Conservation (phyloP, 257 asterid genomes). For the Cinchona pubescens region DNA sequence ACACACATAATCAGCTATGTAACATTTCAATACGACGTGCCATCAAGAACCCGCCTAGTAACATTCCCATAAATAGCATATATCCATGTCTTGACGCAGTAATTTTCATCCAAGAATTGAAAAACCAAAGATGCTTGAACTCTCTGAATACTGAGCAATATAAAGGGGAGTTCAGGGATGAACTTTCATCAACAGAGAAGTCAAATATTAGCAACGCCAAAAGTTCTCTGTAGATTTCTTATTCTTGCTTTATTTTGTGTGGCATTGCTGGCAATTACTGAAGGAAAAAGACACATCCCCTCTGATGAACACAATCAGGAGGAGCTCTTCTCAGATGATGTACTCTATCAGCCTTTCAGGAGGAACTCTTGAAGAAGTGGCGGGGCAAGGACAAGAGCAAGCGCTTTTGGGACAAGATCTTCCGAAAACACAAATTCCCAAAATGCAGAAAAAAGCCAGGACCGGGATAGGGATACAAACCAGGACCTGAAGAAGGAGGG, state of each 20-base stretch:
- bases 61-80: no score
- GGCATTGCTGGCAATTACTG: background rate
- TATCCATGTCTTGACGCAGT: background rate
- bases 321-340: background rate
- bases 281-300: background rate
- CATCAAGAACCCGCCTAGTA: no score
- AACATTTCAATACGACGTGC: no score
- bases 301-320: background rate
- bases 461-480: background rate
- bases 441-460: background rate
- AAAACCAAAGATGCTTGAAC: background rate
- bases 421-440: no score
- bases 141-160: background rate
- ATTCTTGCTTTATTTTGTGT: background rate
- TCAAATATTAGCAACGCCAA: background rate
- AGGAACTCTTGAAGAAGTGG: no score
- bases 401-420: no score
- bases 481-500: background rate
- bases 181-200: background rate
- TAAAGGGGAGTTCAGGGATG: background rate
- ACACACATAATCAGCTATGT: no score
- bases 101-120: background rate
- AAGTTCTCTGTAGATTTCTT: background rate
- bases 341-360: no score
- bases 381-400: no score